Percentiles rank a stretch among this genome's conserved stretches.
phyloP scores from a whole-genome alignment of 1,139 yeast genomes.

The Candida frijolesensis region DNA sequence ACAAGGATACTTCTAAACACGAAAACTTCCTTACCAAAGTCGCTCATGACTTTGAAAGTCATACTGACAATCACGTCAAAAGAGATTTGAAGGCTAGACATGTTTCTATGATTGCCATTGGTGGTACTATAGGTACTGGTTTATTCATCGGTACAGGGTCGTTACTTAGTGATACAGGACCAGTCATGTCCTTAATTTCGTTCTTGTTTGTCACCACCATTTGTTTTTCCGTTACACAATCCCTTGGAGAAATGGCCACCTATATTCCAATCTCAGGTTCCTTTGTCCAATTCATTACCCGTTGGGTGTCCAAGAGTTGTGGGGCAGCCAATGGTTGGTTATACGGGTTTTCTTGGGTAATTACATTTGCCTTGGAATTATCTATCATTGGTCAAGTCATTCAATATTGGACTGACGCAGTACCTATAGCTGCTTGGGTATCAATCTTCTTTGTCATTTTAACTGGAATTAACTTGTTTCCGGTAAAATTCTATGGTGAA shows the following conservation, averaged over 20 bases:
- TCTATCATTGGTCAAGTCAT: constrained; percentile 82
- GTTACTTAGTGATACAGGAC: constrained; percentile 52
- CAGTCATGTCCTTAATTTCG: constrained; percentile 67
- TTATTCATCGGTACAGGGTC: constrained; percentile 20
- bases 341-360: constrained; percentile 88
- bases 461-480: constrained; percentile 38
- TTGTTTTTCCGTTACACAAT: constrained; percentile 65
- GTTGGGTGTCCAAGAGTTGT: constrained; percentile 69
- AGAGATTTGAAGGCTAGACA: too few species aligned
- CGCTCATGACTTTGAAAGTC: background rate
- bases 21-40: background rate
- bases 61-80: background rate
- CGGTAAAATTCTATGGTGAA: constrained; percentile 49
- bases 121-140: constrained; percentile 69
- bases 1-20: background rate
- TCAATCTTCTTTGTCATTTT: constrained; percentile 56
- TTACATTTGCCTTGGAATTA: constrained; percentile 79
- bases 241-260: constrained; percentile 78
- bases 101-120: too few species aligned
- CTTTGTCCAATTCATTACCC: constrained; percentile 54
- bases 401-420: constrained; percentile 71
- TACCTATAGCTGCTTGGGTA: constrained; percentile 80
- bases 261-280: constrained; percentile 70
- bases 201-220: constrained; percentile 67
- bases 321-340: constrained; percentile 84